Conservation (phyloP, 306 rosid genomes). For the Gastrolobium villosum region DNA sequence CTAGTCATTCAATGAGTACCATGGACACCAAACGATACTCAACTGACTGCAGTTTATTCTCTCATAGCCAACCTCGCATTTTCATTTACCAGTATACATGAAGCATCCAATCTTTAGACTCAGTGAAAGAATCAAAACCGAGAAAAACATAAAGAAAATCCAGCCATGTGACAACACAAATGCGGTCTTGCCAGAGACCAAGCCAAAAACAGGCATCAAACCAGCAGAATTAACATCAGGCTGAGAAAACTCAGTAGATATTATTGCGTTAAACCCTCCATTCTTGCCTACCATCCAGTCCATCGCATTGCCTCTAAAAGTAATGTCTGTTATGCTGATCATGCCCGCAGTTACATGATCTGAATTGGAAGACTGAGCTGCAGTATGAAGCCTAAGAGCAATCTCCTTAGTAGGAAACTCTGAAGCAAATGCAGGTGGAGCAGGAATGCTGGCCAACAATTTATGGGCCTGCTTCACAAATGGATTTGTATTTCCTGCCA, state of each 20-base stretch:
- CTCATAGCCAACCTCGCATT: conserved; percentile 22
- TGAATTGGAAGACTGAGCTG: conserved; percentile 72
- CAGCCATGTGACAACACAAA: conserved; percentile 71
- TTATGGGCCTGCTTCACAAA: conserved; percentile 64
- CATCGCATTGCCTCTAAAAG: conserved; percentile 61
- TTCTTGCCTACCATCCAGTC: conserved; percentile 73
- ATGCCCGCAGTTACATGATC: conserved; percentile 82
- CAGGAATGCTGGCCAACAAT: conserved; percentile 75
- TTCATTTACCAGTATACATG: conserved; percentile 62
- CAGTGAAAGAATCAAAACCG: conserved; percentile 73
- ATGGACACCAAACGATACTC: conserved; percentile 25
- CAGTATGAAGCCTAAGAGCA: conserved; percentile 59
- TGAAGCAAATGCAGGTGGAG: conserved; percentile 86
- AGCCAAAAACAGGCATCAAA: conserved; percentile 54
- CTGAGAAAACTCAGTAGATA: conserved; percentile 59
- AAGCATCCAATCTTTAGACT: conserved; percentile 76
- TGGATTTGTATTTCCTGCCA: conserved; percentile 62
- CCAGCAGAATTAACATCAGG: conserved; percentile 45
- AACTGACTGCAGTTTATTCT: conserved; percentile 25
- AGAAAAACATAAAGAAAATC: conserved; percentile 68
- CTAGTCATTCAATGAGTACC: conserved; percentile 47
- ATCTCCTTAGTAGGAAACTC: conserved; percentile 77
- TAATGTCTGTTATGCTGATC: conserved; percentile 72
- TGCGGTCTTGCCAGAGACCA: conserved; percentile 65
- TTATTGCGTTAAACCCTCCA: conserved; percentile 58